A percentile compares a stretch with the other conserved stretches of the same genome.
Evolutionary conservation across 192 early-diverging fungal species (phyloP).

Genomic region (Entomortierella chlamydospora): DNA sequence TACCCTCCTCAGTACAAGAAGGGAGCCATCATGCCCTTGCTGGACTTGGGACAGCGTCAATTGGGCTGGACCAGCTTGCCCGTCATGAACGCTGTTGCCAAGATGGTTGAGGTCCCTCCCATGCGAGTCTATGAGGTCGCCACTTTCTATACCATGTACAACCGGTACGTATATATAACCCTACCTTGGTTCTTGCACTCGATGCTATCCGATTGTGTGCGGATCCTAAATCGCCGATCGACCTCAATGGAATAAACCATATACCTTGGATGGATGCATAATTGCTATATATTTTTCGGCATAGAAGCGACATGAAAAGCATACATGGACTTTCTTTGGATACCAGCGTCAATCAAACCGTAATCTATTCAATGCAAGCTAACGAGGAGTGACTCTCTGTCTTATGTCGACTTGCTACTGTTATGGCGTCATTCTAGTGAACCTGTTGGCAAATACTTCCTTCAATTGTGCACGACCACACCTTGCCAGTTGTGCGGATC

Average conservation of each 20-base stretch:
- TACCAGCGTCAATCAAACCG: too few species aligned
- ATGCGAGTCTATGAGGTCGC: slow-evolving; percentile 99
- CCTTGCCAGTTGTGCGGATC: slow-evolving; percentile 97
- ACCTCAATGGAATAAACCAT: too few species aligned
- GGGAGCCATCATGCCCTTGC: slow-evolving; percentile 93
- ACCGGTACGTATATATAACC: slow-evolving; percentile 67
- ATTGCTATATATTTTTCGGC: too few species aligned
- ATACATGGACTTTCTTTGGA: too few species aligned
- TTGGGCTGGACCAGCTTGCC: slow-evolving; percentile 92
- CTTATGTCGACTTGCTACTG: neutral
- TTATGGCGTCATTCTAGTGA: slow-evolving; percentile 61
- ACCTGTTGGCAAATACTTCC: slow-evolving; percentile 99
- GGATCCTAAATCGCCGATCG: too few species aligned
- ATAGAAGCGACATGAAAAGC: too few species aligned
- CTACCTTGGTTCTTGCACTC: neutral
- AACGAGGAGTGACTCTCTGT: neutral
- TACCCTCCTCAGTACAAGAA: slow-evolving; percentile 99
- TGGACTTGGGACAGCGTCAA: slow-evolving; percentile 97
- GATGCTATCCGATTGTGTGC: too few species aligned
- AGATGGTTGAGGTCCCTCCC: slow-evolving; percentile 93
- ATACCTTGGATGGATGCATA: too few species aligned
- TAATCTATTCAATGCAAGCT: neutral
- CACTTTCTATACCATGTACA: slow-evolving; percentile 99
- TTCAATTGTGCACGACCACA: slow-evolving; percentile 98
- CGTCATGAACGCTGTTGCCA: slow-evolving; percentile 98